Conservation (phyloP, 1,284 basidiomycete genomes). For the Papiliotrema fonsecae region DNA sequence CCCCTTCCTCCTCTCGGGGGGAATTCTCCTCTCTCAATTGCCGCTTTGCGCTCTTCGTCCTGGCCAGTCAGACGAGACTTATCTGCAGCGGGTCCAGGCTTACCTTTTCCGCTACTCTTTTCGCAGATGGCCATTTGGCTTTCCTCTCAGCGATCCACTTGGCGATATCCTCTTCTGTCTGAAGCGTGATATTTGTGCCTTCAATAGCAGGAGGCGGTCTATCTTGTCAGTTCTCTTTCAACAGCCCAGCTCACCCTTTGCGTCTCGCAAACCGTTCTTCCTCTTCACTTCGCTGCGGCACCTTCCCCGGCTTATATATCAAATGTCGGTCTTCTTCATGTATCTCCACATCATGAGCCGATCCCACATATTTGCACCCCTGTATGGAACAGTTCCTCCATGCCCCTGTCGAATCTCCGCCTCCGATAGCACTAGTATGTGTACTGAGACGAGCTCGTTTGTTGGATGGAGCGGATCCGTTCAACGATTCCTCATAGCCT, state of each 20-base stretch:
- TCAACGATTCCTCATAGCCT: constrained; percentile 1
- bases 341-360: constrained; percentile 65
- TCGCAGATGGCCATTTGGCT: constrained; percentile 69
- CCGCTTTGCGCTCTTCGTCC: constrained; percentile 67
- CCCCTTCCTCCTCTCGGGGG: constrained; percentile 35
- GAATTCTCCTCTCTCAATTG: constrained; percentile 70
- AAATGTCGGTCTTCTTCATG: constrained; percentile 90
- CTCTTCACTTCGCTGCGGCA: constrained; percentile 54
- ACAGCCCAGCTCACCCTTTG: constrained; percentile 56
- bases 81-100: not conserved
- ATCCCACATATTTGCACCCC: constrained; percentile 69
- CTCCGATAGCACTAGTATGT: no score
- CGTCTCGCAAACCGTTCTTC: constrained; percentile 59
- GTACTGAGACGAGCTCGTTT: no score
- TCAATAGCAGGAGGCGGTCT: constrained; percentile 59
- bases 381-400: constrained; percentile 58
- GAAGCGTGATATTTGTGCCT: constrained; percentile 69
- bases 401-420: constrained; percentile 4
- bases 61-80: constrained; percentile 10
- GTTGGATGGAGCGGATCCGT: no score
- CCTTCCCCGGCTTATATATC: constrained; percentile 61
- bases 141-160: constrained; percentile 84
- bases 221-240: constrained; percentile 47
- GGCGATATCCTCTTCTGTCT: constrained; percentile 73
- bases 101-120: constrained; percentile 66